Evolutionary conservation across 306 rosid species (phyloP), one percentile per base, ranked within the genome.

Genomic region (Carpinus viminea): DNA sequence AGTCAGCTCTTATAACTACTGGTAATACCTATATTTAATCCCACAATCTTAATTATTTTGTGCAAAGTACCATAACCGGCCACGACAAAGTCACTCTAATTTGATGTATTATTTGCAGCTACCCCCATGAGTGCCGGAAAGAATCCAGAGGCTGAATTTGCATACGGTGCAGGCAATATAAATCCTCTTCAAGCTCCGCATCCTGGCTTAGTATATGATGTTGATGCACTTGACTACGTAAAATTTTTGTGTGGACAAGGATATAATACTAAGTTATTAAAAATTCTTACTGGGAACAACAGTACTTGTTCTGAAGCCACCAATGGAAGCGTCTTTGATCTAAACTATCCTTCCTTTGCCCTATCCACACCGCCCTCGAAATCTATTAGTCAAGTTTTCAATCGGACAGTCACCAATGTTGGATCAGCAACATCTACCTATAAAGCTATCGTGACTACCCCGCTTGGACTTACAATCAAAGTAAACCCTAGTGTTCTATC

Each of bases 271-370:
- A 7, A 41, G 6, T 7, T 9, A 4, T 57, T 83, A 3, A 48
- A 2, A 41, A 3, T 1, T 2, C 36, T 87, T 7, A 84, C 85
- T 1, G 9, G 38, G 2, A 47, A 82, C 4, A 52, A 74, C 0
- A 50, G 56, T 11, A 68, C 10, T 8, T 86, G 85, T 41, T 15
- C 41, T 0, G 1, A 52, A 8, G 31, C 8, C 7, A 24, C 12
- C 0, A 60, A 31, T 5, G 52, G 2, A 26, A 71, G 46, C 13
- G 70, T n/a, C 2, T 50, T 59, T 9, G 79, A 88, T 43, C 26
- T 91, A 6, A 91, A 87, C 38, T 87, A 87, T n/a, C 96, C 93
- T 57, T 79, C 92, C 1, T 78, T 88, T 59, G 83, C 89, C 3
- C 70, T 87, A 21, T 41, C n/a, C 6, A 45, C 17, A 12, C 7